phyloP scores from a whole-genome alignment of 2,329 filamentous ascomycete genomes.

The Triangularia setosa region DNA sequence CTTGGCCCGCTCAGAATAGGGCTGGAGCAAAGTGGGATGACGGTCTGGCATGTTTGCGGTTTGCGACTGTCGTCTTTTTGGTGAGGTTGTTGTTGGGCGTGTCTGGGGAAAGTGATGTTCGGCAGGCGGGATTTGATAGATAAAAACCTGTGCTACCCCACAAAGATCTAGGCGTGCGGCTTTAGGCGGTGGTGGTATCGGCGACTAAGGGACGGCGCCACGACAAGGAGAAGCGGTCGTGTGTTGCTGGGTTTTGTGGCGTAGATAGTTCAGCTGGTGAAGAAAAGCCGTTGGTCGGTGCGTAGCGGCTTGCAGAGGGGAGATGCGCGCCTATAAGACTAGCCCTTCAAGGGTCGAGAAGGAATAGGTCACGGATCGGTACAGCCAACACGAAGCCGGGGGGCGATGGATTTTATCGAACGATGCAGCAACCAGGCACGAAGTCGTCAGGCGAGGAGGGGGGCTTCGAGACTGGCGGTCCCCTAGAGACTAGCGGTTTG shows the following conservation, averaged over 20 bases:
- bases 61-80: not conserved
- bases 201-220: conserved; percentile 2
- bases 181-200: not conserved
- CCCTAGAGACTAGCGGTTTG: not conserved
- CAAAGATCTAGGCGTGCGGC: not conserved
- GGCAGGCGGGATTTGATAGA: not conserved
- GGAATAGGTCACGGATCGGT: not conserved
- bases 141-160: not conserved
- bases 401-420: conserved; percentile 7
- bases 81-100: not conserved
- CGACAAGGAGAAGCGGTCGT: not conserved
- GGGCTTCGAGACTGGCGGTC: not conserved
- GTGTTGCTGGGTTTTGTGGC: conserved; percentile 2
- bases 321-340: not conserved
- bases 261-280: conserved; percentile 2
- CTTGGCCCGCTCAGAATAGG: conserved; percentile 50
- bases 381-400: not conserved
- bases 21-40: conserved; percentile 45
- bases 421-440: not conserved
- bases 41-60: conserved; percentile 20
- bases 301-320: not conserved
- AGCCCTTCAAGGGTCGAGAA: not conserved
- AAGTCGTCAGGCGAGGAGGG: not conserved
- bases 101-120: not conserved
- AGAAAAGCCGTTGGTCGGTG: not conserved